These are phyloP conservation scores for Alternaria brassicae DNA, from an alignment of 2,329 filamentous ascomycete genomes.

Conservation along the genomic window DNA sequence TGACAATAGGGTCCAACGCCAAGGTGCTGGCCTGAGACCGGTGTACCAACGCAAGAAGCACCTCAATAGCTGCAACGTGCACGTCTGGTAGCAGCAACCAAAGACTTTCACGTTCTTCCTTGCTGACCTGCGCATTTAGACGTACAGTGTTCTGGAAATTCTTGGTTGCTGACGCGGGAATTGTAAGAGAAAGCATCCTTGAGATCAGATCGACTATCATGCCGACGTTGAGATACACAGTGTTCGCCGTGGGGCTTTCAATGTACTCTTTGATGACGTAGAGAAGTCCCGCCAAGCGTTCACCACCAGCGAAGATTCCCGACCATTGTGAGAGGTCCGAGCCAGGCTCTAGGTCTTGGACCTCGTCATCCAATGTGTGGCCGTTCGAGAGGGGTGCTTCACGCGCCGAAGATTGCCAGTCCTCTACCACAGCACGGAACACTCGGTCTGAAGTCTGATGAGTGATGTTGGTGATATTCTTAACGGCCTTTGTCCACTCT, in stretches of 20 bases:
- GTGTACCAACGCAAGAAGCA: constrained; percentile 65
- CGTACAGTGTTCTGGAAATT: constrained; percentile 54
- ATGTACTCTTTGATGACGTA: constrained; percentile 70
- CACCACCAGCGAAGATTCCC: constrained; percentile 75
- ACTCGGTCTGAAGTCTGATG: constrained; percentile 78
- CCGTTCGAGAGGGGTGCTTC: constrained; percentile 37
- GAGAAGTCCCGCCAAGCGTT: constrained; percentile 72
- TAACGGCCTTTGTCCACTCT: constrained; percentile 77
- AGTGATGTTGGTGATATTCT: constrained; percentile 66
- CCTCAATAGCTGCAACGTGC: constrained; percentile 72
- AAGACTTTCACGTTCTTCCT: constrained; percentile 82
- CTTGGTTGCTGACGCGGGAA: constrained; percentile 57
- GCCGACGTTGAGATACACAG: constrained; percentile 72
- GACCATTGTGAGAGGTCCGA: constrained; percentile 71
- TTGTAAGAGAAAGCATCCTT: constrained; percentile 71
- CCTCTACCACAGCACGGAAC: constrained; percentile 79
- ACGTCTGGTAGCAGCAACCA: constrained; percentile 76
- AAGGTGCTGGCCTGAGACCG: constrained; percentile 66
- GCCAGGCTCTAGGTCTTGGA: constrained; percentile 49
- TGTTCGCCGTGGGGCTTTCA: constrained; percentile 66
- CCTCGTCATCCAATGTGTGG: constrained; percentile 41
- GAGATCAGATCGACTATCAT: constrained; percentile 72
- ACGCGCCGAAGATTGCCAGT: constrained; percentile 74
- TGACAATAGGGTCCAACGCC: constrained; percentile 67
- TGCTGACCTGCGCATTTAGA: constrained; percentile 74